These are phyloP conservation scores for Teratosphaeriaceae sp. DNA, from an alignment of 2,329 filamentous ascomycete genomes.

Conservation along the genomic window DNA sequence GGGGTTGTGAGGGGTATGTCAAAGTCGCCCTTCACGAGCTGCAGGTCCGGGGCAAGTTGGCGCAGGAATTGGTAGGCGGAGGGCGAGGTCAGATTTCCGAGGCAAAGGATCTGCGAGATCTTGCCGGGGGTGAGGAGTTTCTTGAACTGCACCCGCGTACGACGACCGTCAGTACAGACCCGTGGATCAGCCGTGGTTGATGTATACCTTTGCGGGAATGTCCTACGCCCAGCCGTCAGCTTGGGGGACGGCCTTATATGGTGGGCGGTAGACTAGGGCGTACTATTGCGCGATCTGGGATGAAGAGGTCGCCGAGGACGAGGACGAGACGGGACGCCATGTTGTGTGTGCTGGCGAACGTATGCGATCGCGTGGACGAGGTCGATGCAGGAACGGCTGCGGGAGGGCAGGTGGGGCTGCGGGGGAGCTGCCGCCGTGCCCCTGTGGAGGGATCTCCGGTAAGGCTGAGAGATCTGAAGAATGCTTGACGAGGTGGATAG, in stretches of 20 bases:
- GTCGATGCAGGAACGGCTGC: not conserved
- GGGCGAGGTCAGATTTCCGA: slow-evolving; percentile 53
- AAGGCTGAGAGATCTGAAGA: not conserved
- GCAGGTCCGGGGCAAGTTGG: slow-evolving; percentile 53
- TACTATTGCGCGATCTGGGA: slow-evolving; percentile 81
- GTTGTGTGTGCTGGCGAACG: not conserved
- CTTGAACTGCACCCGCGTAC: slow-evolving; percentile 38
- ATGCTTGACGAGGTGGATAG: not conserved
- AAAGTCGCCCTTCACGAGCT: slow-evolving; percentile 64
- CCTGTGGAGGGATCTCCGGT: not conserved
- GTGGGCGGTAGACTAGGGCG: slow-evolving; percentile 20
- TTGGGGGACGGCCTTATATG: slow-evolving; percentile 10
- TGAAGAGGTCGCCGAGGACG: slow-evolving; percentile 88
- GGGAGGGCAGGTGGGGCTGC: not conserved
- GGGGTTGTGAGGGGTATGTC: slow-evolving; percentile 58
- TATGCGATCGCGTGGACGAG: not conserved
- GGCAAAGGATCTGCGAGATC: slow-evolving; percentile 52
- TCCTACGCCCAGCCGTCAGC: slow-evolving; percentile 43
- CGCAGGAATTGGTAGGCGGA: slow-evolving; percentile 53
- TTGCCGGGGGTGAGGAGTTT: slow-evolving; percentile 54
- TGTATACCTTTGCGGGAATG: slow-evolving; percentile 74
- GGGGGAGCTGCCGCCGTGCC: too few relatives aligned
- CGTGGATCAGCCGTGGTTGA: not conserved
- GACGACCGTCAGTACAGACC: slow-evolving; percentile 7
- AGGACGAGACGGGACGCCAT: slow-evolving; percentile 85